phyloP scores from a whole-genome alignment of 78 protist genomes.

The Anaeramoeba ignava region DNA sequence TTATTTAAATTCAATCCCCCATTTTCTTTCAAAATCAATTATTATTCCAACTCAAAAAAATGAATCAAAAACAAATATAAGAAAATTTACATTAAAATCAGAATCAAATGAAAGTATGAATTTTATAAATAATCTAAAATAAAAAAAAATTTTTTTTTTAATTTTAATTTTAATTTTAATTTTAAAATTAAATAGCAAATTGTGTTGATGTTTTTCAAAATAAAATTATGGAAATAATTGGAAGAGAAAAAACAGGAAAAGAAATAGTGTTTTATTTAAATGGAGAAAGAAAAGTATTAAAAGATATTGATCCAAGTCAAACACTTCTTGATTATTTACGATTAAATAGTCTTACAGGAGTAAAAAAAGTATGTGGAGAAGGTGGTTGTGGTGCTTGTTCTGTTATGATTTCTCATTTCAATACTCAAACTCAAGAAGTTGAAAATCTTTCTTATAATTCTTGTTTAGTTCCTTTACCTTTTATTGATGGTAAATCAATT shows the following conservation, averaged over 20 bases:
- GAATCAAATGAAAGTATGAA: no score
- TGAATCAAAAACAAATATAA: no score
- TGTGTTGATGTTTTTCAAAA: no score
- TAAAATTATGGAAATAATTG: no score
- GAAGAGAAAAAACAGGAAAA: background rate
- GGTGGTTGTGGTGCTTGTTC: slow-evolving; percentile 1
- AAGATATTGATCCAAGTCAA: background rate
- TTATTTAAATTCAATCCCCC: no score
- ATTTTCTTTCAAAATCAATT: no score
- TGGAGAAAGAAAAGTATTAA: background rate
- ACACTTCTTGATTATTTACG: background rate
- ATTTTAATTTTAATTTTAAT: no score
- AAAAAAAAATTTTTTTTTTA: no score
- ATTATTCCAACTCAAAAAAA: no score
- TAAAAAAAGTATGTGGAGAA: background rate
- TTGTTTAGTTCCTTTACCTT: background rate
- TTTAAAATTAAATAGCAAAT: no score
- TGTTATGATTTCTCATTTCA: background rate
- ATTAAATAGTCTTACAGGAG: background rate
- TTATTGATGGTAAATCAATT: background rate
- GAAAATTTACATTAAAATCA: no score
- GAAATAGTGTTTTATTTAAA: slow-evolving; percentile 1
- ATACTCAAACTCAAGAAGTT: background rate
- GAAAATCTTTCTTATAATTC: background rate
- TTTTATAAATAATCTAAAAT: no score